Conservation (phyloP, 192 early-diverging fungal genomes). For the Anaeromyces robustus region DNA sequence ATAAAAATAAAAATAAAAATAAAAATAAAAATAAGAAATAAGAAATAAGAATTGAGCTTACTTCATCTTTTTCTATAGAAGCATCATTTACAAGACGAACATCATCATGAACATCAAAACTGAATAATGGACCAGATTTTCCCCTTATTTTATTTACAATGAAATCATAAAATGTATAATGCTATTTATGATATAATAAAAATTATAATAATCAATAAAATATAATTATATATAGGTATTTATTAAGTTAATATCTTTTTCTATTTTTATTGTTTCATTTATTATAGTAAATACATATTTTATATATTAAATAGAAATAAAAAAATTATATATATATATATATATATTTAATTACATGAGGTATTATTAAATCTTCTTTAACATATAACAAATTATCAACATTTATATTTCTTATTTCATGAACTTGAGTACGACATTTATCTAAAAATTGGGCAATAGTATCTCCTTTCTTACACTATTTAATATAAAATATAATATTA, state of each 20-base stretch:
- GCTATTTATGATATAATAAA: slow-evolving; percentile 17
- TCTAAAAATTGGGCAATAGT: slow-evolving; percentile 77
- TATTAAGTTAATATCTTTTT: too few species aligned
- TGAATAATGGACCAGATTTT: slow-evolving; percentile 87
- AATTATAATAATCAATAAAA: slow-evolving; percentile 2
- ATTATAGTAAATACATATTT: too few species aligned
- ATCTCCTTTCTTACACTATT: slow-evolving; percentile 63
- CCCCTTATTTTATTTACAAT: slow-evolving; percentile 90
- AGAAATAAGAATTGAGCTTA: slow-evolving; percentile 5
- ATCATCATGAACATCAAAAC: slow-evolving; percentile 88
- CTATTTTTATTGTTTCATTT: too few species aligned
- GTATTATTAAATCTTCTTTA: slow-evolving; percentile 93
- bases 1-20: background rate
- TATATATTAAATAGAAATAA: background rate
- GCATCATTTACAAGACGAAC: slow-evolving; percentile 71
- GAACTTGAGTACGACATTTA: slow-evolving; percentile 62
- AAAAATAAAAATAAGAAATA: background rate
- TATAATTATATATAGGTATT: too few species aligned
- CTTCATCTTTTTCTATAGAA: slow-evolving; percentile 73
- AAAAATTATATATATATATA: slow-evolving; percentile 2
- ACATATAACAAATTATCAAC: slow-evolving; percentile 80
- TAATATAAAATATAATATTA: background rate
- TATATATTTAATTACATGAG: slow-evolving; percentile 38
- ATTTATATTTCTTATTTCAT: slow-evolving; percentile 60
- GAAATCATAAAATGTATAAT: slow-evolving; percentile 72